A percentile compares a stretch with the other conserved stretches of the same genome.
These are phyloP conservation scores for Protomyces lactucae-debilis DNA, from an alignment of 1,139 yeast genomes.

Conservation along the genomic window DNA sequence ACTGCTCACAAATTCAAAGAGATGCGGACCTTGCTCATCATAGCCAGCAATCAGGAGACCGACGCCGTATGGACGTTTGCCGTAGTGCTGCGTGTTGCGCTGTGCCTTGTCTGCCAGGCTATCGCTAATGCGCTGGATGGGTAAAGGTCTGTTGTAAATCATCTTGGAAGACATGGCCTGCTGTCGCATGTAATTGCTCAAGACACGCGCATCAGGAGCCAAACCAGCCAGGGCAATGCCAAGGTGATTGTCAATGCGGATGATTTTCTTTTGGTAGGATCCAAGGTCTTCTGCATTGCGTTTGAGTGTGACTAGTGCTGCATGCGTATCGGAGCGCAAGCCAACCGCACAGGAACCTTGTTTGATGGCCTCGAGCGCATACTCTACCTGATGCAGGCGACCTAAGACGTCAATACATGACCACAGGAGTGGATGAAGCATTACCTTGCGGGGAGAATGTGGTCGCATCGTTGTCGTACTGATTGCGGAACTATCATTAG, in stretches of 20 bases:
- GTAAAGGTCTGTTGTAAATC: slow-evolving; percentile 83
- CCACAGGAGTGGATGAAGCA: background rate
- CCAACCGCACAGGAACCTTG: slow-evolving; percentile 99
- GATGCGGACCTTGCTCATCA: slow-evolving; percentile 91
- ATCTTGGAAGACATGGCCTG: slow-evolving; percentile 85
- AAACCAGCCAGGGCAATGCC: slow-evolving; percentile 95
- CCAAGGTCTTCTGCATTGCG: slow-evolving; percentile 97
- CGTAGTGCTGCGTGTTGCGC: slow-evolving; percentile 90
- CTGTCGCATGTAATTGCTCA: slow-evolving; percentile 76
- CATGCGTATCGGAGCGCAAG: slow-evolving; percentile 74
- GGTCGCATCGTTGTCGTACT: slow-evolving; percentile 29
- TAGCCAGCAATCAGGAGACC: slow-evolving; percentile 87
- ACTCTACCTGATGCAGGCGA: slow-evolving; percentile 52
- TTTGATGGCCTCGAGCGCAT: slow-evolving; percentile 94
- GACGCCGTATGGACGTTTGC: slow-evolving; percentile 96
- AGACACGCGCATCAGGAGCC: slow-evolving; percentile 95
- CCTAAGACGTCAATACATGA: background rate
- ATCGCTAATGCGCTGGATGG: slow-evolving; percentile 76
- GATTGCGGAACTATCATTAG: slow-evolving; percentile 20
- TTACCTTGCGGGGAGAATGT: slow-evolving; percentile 30
- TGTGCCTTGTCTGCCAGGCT: slow-evolving; percentile 95
- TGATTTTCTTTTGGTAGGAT: slow-evolving; percentile 88
- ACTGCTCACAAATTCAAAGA: slow-evolving; percentile 91
- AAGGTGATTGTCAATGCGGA: slow-evolving; percentile 85
- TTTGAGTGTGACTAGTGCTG: slow-evolving; percentile 87